Conservation (phyloP, 2,329 filamentous ascomycete genomes). For the Aureobasidium namibiae region DNA sequence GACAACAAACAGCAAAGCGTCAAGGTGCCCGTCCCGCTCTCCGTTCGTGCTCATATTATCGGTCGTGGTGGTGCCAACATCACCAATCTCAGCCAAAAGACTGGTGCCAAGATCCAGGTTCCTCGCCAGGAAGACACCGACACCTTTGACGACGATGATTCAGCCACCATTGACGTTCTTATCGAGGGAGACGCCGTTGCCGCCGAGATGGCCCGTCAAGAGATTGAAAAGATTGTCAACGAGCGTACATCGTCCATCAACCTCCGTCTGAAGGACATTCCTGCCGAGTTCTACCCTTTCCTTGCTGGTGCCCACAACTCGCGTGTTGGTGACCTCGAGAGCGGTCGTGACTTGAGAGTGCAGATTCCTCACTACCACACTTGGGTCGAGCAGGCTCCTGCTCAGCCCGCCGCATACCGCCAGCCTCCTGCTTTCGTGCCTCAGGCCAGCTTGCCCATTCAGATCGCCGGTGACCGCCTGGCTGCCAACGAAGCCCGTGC, state of each 20-base stretch:
- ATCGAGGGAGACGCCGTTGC: slow-evolving; percentile 89
- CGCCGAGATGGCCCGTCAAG: slow-evolving; percentile 71
- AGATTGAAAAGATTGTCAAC: slow-evolving; percentile 79
- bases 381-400: slow-evolving; percentile 60
- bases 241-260: slow-evolving; percentile 77
- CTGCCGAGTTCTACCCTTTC: slow-evolving; percentile 91
- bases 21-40: slow-evolving; percentile 72
- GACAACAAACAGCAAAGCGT: slow-evolving; percentile 49
- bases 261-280: slow-evolving; percentile 73
- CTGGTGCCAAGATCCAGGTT: slow-evolving; percentile 82
- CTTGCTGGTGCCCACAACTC: slow-evolving; percentile 72
- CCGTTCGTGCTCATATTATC: slow-evolving; percentile 82
- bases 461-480: slow-evolving; percentile 74
- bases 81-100: slow-evolving; percentile 80
- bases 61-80: slow-evolving; percentile 86
- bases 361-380: slow-evolving; percentile 75
- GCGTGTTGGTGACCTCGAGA: slow-evolving; percentile 59
- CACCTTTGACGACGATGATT: slow-evolving; percentile 56
- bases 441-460: slow-evolving; percentile 68
- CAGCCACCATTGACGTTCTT: slow-evolving; percentile 69
- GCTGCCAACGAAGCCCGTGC: slow-evolving; percentile 73
- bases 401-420: slow-evolving; percentile 52
- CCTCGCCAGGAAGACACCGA: slow-evolving; percentile 66
- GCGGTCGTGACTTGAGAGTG: slow-evolving; percentile 67
- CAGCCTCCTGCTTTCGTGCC: slow-evolving; percentile 63